Base-by-base conservation (phyloP, 2,329 filamentous ascomycete species). In the Lachnellula subtilissima region DNA sequence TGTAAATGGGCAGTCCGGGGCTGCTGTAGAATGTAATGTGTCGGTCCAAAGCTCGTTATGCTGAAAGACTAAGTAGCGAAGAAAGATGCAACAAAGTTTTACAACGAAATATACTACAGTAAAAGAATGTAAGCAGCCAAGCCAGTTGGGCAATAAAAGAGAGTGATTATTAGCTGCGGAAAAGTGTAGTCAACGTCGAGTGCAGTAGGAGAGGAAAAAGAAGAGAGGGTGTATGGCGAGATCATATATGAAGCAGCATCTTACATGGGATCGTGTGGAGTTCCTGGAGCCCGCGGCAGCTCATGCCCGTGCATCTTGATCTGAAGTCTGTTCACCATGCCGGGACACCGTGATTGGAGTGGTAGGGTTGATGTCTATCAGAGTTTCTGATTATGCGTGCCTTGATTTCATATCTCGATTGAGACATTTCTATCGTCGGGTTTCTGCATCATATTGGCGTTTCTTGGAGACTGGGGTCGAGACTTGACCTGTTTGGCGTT, bases 51-150 rank as follows among this genome's bases (percentile, higher is more conserved):
- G 61, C 46, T 59, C 49, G 56, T 59, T 58, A 50, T 53, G 45
- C 22, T 53, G 51, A 28, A 55, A 17, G 39, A 28, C 43, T 56
- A 52, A 61, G 46, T 42, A 23, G 58, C 60, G 64, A 64, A 69
- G 58, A 62, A 60, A 65, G 39, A 56, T 50, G 60, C 53, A 58
- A 61, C 64, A 61, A 65, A 67, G 60, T 61, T 47, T 64, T 59
- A 65, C 65, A 65, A 65, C 58, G 58, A 53, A 67, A 64, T 63
- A 64, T 66, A 68, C 65, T 68, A 68, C 65, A 69, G 59, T 74
- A 78, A 77, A 77, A 69, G 75, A 78, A 78, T 74, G 76, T 72
- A 77, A 72, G 73, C 73, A 75, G 74, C 77, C 76, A 77, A 78
- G 71, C 77, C 77, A 77, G 77, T 78, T 77, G 76, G 76, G 69